Evolutionary conservation across 805 yeast species (phyloP), one percentile per base, ranked within the genome.

Genomic region (Pichia occidentalis): DNA sequence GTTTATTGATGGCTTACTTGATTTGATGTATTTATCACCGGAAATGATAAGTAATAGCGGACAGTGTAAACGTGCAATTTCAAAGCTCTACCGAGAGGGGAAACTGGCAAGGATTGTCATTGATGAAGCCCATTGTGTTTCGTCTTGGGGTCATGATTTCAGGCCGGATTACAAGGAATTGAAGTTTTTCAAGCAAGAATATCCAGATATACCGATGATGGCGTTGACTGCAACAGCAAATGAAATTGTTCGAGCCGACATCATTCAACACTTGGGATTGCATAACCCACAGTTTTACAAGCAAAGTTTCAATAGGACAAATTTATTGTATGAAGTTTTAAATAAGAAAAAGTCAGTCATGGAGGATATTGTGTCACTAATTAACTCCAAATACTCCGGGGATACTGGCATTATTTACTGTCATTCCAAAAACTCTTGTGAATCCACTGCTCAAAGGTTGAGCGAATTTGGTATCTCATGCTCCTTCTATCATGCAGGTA

Each of bases 71-170:
- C 68, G 65, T 37, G 79, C 80, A 1, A 76, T 92, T 37, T 59
- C 67, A 9, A 66, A 60, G 34, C 63, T 92, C 7, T 67, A 82
- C 55, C 63, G 67, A 13, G 69, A 68, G 21, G 64, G 70, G 11
- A 63, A 65, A 49, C 63, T 92, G 25, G 95, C 97, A 0, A 67
- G 97, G 37, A 71, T 92, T 26, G 95, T 92, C 9, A 86, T 92
- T 31, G 98, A 92, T 62, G 98, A 86, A 56, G 98, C 98, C 0
- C 98, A 92, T 62, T 92, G 98, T 70, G 95, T 92, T 31, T 85
- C 95, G 36, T 82, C 94, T 9, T 92, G 98, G 98, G 98, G 98
- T 16, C 98, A 92, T 60, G 98, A 92, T 60, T 92, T 92, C 59
- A 70, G 98, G 36, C 97, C 97, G 0, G 97, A 92, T 59, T 92